Base-by-base conservation (phyloP, 2,329 filamentous ascomycete species). In the Botrytis paeoniae region DNA sequence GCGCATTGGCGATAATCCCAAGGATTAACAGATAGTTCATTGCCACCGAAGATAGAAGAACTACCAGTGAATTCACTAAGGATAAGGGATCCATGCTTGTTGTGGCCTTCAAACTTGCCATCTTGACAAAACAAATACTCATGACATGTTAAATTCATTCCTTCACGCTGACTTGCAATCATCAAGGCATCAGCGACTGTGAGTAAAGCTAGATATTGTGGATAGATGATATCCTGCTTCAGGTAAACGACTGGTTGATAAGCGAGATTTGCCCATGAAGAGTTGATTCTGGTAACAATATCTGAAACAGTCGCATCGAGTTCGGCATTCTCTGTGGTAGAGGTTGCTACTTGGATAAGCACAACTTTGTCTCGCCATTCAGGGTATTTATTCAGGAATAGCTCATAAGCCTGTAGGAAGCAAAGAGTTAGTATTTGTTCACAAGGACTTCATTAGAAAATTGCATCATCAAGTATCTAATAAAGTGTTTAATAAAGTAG, bases 141-240 rank as follows among this genome's bases (percentile, higher is more conserved):
- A 81, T 98, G 96, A 9, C 93, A 95, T 0, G 95, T 98, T 72
- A 98, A 83, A 81, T 98, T 98, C 96, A 98, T 98, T 75, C 95
- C 95, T 81, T 98, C 95, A 70, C 96, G 93, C 78, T 98, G 90
- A 80, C 94, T 97, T 3, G 95, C 97, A 79, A 98, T 96, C 89
- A 98, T 96, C 68, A 98, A 85, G 4, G 92, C 93, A 83, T 98
- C 95, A 2, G 95, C 96, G 70, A 97, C 91, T 4, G 93, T 94
- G 64, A 98, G 87, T 12, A 98, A 85, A 2, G 95, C 95, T n/a
- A 98, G 87, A 79, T 98, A 98, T 80, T 98, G 95, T 0, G 93
- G 86, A 80, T 97, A 97, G 73, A 93, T 91, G 74, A 98, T 96
- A 78, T 98, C 95, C 82, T 98, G 95, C 82, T 97, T 95, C 70